Evolutionary conservation across 768 basidiomycete species (phyloP).

Genomic region (Lentinula boryana): DNA sequence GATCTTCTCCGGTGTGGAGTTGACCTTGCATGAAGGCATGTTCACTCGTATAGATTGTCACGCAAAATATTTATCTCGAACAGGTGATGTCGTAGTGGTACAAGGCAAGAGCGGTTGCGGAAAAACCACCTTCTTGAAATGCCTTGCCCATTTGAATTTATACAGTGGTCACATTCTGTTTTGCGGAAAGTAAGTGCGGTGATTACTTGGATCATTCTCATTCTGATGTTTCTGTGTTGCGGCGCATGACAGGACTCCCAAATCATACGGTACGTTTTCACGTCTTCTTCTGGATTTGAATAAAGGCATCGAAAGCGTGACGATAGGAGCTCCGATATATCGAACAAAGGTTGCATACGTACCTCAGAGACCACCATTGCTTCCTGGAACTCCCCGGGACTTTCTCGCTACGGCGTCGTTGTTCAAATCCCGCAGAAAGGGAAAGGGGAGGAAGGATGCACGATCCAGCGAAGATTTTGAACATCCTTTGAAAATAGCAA

Average conservation of each 20-base stretch:
- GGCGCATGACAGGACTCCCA: constrained; percentile 30
- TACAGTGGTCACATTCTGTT: constrained; percentile 63
- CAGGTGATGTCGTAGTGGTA: constrained; percentile 69
- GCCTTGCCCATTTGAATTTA: constrained; percentile 71
- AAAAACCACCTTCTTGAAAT: constrained; percentile 79
- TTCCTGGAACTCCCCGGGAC: constrained; percentile 73
- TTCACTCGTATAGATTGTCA: not conserved
- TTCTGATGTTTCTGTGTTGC: not conserved
- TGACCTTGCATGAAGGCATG: constrained; percentile 53
- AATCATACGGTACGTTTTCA: constrained; percentile 35
- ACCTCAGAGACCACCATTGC: constrained; percentile 83
- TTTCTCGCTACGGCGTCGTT: constrained; percentile 55
- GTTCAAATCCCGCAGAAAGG: constrained; percentile 24
- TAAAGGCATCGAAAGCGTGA: not conserved
- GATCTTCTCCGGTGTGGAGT: constrained; percentile 56
- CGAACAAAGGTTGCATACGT: constrained; percentile 81
- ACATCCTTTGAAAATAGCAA: constrained; percentile 47
- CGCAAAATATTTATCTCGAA: not conserved
- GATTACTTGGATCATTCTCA: not conserved
- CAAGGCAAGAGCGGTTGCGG: constrained; percentile 79
- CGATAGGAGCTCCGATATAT: constrained; percentile 50
- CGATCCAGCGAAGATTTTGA: constrained; percentile 18
- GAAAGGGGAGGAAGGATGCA: constrained; percentile 28
- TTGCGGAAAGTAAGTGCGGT: constrained; percentile 48
- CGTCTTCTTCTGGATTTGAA: constrained; percentile 1